Conservation (phyloP, 1,284 basidiomycete genomes). For the Wallemia hederae region DNA sequence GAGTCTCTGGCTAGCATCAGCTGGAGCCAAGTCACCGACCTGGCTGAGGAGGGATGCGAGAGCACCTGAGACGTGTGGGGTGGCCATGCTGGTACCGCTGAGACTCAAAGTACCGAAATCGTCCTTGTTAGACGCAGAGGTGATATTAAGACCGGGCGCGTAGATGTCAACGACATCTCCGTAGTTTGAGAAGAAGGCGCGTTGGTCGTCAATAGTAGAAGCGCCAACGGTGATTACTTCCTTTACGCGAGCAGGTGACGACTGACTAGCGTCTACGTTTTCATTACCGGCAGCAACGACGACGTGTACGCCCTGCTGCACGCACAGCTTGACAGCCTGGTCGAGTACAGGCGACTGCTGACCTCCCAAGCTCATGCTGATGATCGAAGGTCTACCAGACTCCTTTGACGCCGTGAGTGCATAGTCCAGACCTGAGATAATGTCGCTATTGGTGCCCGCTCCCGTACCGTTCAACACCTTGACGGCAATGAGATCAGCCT, state of each 20-base stretch:
- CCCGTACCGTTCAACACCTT: not conserved
- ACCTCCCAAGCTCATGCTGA: constrained; percentile 8
- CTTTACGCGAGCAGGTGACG: constrained; percentile 14
- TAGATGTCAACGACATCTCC: constrained; percentile 17
- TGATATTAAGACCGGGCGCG: constrained; percentile 15
- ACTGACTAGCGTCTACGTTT: constrained; percentile 16
- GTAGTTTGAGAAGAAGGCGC: constrained; percentile 17
- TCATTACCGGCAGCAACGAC: constrained; percentile 9
- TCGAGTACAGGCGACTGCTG: constrained; percentile 5
- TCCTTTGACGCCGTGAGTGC: constrained; percentile 3
- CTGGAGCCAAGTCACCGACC: not conserved
- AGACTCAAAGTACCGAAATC: not conserved
- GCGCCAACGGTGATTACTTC: constrained; percentile 17
- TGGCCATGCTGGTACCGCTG: not conserved
- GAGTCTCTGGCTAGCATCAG: not conserved
- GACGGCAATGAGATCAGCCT: not conserved
- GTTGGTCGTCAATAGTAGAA: constrained; percentile 14
- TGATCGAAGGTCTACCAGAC: constrained; percentile 7
- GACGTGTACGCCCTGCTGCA: constrained; percentile 5
- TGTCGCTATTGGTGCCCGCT: not conserved
- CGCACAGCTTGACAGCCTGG: constrained; percentile 5
- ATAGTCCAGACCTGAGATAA: constrained; percentile 7
- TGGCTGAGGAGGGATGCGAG: not conserved
- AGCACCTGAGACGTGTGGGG: not conserved
- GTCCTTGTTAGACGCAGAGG: not conserved